Conservation (phyloP, 176 grass and related monocot species). For the Dactylis glomerata region DNA sequence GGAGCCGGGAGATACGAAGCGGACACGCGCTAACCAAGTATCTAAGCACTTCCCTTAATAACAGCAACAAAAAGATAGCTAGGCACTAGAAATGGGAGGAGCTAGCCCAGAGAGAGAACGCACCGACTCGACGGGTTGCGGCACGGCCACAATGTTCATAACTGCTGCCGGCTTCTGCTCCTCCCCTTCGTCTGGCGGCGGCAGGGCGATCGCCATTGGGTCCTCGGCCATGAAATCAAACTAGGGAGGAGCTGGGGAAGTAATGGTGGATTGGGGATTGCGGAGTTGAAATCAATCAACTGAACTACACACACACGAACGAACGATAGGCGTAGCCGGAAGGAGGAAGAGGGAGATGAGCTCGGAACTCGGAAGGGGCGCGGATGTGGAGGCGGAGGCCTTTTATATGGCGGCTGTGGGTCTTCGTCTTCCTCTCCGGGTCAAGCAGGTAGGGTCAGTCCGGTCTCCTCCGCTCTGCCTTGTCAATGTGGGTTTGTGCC, state of each 20-base stretch:
- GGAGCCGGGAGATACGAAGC: neutral
- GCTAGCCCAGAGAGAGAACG: too few relatives aligned
- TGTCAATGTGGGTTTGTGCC: too few relatives aligned
- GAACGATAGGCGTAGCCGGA: neutral
- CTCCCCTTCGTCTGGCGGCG: neutral
- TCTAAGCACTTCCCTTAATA: neutral
- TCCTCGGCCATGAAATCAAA: neutral
- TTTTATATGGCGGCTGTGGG: neutral
- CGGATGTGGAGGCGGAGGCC: neutral
- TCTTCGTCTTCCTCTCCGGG: conserved; percentile 4
- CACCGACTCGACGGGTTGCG: neutral
- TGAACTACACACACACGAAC: neutral
- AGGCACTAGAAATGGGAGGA: conserved; percentile 8
- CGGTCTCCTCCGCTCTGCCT: too few relatives aligned
- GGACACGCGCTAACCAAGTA: neutral
- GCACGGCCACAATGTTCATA: neutral
- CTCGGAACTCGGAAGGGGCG: neutral
- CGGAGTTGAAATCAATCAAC: too few relatives aligned
- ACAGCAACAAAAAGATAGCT: neutral
- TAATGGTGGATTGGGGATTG: too few relatives aligned
- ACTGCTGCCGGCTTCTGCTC: neutral
- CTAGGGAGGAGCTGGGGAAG: too few relatives aligned
- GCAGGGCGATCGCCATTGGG: too few relatives aligned
- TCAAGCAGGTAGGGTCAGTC: conserved; percentile 6
- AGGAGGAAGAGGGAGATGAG: neutral